Percentiles rank a stretch among this genome's conserved stretches.
These are phyloP conservation scores for Juglanconis sp. DNA, from an alignment of 2,329 filamentous ascomycete species.

Conservation along the genomic window DNA sequence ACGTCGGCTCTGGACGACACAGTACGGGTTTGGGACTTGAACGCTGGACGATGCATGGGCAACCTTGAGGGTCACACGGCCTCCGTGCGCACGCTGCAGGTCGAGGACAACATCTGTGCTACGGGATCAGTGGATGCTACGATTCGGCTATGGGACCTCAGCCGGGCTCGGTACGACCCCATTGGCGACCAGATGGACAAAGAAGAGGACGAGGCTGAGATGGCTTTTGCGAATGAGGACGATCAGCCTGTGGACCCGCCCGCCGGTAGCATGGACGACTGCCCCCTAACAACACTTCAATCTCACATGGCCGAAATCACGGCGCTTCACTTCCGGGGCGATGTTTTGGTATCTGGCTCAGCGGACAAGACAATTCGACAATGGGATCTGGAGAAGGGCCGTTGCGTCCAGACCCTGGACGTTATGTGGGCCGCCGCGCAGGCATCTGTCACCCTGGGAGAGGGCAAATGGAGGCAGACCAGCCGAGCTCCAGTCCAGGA, in stretches of 20 bases:
- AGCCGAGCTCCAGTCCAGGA: constrained; percentile 61
- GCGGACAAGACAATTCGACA: constrained; percentile 96
- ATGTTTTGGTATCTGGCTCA: constrained; percentile 90
- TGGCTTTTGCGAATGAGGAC: constrained; percentile 70
- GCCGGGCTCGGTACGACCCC: constrained; percentile 79
- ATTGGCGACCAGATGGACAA: constrained; percentile 59
- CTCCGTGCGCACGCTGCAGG: constrained; percentile 86
- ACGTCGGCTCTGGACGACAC: constrained; percentile 90
- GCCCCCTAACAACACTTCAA: constrained; percentile 81
- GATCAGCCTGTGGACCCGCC: constrained; percentile 67
- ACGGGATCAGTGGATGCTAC: constrained; percentile 94
- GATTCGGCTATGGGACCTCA: constrained; percentile 92
- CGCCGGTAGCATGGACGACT: constrained; percentile 81
- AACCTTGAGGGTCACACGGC: constrained; percentile 90
- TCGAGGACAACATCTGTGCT: constrained; percentile 92
- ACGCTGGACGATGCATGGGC: constrained; percentile 87
- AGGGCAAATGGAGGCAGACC: constrained; percentile 69
- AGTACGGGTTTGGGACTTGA: constrained; percentile 94
- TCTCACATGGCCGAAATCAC: constrained; percentile 94
- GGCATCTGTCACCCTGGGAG: constrained; percentile 67
- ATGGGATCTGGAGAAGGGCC: constrained; percentile 96
- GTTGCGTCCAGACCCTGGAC: constrained; percentile 94
- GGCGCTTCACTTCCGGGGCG: constrained; percentile 83
- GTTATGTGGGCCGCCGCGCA: constrained; percentile 97
- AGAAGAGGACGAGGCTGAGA: constrained; percentile 60